A percentile compares a stretch with the other conserved stretches of the same genome.
These are phyloP conservation scores for Cladosporium sphaerospermum DNA, from an alignment of 2,329 filamentous ascomycete genomes.

Conservation along the genomic window DNA sequence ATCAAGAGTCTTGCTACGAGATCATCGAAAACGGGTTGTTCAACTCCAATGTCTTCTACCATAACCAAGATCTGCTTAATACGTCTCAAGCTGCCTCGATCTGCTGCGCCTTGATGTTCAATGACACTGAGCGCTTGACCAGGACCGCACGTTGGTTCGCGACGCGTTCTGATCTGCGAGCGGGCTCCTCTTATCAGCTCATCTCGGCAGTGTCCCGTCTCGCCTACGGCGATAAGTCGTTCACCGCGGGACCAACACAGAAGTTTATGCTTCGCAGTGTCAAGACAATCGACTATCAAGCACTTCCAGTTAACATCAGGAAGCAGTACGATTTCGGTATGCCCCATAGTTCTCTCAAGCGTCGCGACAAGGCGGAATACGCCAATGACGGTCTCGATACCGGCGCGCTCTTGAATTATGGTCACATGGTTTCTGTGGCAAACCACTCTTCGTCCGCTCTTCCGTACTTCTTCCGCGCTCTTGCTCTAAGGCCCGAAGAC, in stretches of 20 bases:
- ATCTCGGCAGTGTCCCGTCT: constrained; percentile 73
- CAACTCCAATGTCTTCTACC: constrained; percentile 79
- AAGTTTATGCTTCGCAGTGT: constrained; percentile 91
- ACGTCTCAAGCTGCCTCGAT: constrained; percentile 23
- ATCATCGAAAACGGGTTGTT: constrained; percentile 66
- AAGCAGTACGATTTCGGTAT: constrained; percentile 37
- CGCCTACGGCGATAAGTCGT: constrained; percentile 68
- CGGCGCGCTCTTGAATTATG: constrained; percentile 79
- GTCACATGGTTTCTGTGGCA: constrained; percentile 78
- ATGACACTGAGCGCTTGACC: constrained; percentile 70
- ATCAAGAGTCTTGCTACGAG: constrained; percentile 68
- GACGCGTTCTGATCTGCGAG: constrained; percentile 61
- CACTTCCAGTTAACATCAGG: constrained; percentile 50
- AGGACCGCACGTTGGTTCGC: constrained; percentile 77
- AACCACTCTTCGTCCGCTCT: constrained; percentile 78
- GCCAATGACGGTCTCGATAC: constrained; percentile 57
- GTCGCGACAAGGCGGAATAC: constrained; percentile 18
- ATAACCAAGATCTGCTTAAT: constrained; percentile 34
- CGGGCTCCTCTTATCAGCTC: constrained; percentile 76
- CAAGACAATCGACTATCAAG: constrained; percentile 72
- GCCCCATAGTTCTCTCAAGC: constrained; percentile 32
- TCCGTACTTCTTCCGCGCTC: constrained; percentile 70
- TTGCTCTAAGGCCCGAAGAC: constrained; percentile 67
- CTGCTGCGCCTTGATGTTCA: constrained; percentile 72
- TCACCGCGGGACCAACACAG: constrained; percentile 73